Evolutionary conservation across 2,329 filamentous ascomycete species (phyloP), one percentile per base, ranked within the genome.

Genomic region (Pezicula carpinea): DNA sequence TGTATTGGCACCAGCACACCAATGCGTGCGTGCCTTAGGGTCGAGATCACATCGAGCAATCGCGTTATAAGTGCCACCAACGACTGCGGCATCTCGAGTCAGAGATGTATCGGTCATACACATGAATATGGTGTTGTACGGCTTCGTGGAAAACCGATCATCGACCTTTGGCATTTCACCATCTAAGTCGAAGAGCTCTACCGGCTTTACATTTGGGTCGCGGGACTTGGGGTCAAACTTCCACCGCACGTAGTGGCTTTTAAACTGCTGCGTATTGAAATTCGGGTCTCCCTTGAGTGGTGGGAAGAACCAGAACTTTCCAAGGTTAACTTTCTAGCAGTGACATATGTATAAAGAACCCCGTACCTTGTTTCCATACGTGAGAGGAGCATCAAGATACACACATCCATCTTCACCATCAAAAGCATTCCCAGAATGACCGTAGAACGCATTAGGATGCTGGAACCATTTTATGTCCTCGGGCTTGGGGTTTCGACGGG

Each of bases 381-480:
- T 62, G 1, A 69, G 46, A 6, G 63, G 59, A 1, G 70, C 53
- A 43, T 71, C 67, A 22, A 70, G 53, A 1, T 64, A 63, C 5
- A 75, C 60, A n/a, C 72, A 61, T 0, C 70, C 71, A 5, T 69
- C 60, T 1, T 67, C 65, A 36, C 70, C 66, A 53, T 75, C 72
- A 54, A 71, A 74, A 45, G 69, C 72, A 8, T 71, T 70, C 1
- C 69, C 69, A 10, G 71, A 63, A 43, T 74, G 71, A 5, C 71
- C 71, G 41, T 73, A 70, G 53, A 74, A 74, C 0, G 58, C 70
- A 48, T 63, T 60, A 44, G 64, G 55, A 23, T 61, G 59, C 29
- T 52, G 53, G 56, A 70, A 69, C 69, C 69, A 71, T 65, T 65
- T 43, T n/a, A 0, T 68, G 65, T 55, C 49, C 1, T 4, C 11